Evolutionary conservation across 106 monocot species (phyloP), one percentile per base, ranked within the genome.

Genomic region (Alisma plantagoaquatica): DNA sequence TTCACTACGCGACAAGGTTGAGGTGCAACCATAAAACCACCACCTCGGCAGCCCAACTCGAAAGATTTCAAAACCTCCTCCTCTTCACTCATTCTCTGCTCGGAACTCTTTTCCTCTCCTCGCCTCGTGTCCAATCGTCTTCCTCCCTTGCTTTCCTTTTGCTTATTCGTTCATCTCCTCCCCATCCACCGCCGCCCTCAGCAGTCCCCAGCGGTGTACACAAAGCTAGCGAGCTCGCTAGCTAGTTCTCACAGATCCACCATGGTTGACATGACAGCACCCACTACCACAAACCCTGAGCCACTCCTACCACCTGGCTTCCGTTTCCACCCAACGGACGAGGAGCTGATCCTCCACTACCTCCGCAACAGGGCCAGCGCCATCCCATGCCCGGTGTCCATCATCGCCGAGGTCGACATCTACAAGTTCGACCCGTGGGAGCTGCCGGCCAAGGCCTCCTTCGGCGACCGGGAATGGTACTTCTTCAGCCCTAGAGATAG

Each of bases 401-500:
- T n/a, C n/a, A n/a, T n/a, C n/a, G n/a, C n/a, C n/a, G n/a, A n/a
- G n/a, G n/a, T n/a, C n/a, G n/a, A n/a, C n/a, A n/a, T n/a, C n/a
- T n/a, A n/a, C n/a, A n/a, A n/a, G n/a, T n/a, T n/a, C n/a, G n/a
- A n/a, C n/a, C 38, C 38, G 11, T 41, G 10, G 11, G 10, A 9
- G 11, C 38, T 9, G 11, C 10, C 60, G 27, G 49, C 20, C 3
- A 50, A 24, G 49, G 49, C 49, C 24, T 3, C 27, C 24, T 50
- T 50, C 23, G 49, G 49, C 8, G 24, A 50, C 23, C 23, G 49
- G 23, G 49, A 50, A 25, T 50, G 49, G 49, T 50, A 50, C 49
- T 50, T 50, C 49, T 50, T 50, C 49, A 50, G 8, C 23, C 49
- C 49, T 5, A 22, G 49, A 26, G 49, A 50, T 26, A 50, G 49